A percentile compares a stretch with the other conserved stretches of the same genome.
These are phyloP conservation scores for Heliamphora pulchella DNA, from an alignment of 179 eudicot species.

Conservation along the genomic window DNA sequence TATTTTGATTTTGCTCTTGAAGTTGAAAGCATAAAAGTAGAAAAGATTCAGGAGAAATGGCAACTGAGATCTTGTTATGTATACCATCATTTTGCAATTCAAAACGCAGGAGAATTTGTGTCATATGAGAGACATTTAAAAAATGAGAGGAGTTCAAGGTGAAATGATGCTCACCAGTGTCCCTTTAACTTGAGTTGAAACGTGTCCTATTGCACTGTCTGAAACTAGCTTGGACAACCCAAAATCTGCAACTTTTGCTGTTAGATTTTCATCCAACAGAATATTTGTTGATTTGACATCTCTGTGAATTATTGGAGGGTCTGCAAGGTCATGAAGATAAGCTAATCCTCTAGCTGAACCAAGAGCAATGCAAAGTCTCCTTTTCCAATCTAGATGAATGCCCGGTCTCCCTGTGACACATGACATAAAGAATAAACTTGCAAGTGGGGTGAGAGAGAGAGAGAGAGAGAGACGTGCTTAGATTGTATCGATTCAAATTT, in stretches of 20 bases:
- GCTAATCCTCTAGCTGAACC: constrained; percentile 90
- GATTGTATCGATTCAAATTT: neutral
- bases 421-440: neutral
- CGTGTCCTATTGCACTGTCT: constrained; percentile 60
- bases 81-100: neutral
- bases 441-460: neutral
- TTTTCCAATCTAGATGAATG: constrained; percentile 77
- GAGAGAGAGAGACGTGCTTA: neutral
- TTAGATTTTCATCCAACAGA: constrained; percentile 65
- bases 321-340: constrained; percentile 84
- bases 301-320: constrained; percentile 90
- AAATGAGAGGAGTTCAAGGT: neutral
- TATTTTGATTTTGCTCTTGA: neutral
- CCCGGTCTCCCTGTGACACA: constrained; percentile 62
- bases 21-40: neutral
- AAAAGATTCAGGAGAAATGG: neutral
- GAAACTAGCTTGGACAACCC: constrained; percentile 83
- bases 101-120: neutral
- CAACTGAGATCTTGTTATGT: neutral
- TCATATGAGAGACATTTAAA: neutral
- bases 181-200: constrained; percentile 95
- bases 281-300: constrained; percentile 89
- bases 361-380: constrained; percentile 70
- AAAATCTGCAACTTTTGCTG: constrained; percentile 91
- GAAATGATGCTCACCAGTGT: constrained; percentile 50